Base-by-base conservation (phyloP, 257 asterid genomes). In the Salvia miltiorrhiza region DNA sequence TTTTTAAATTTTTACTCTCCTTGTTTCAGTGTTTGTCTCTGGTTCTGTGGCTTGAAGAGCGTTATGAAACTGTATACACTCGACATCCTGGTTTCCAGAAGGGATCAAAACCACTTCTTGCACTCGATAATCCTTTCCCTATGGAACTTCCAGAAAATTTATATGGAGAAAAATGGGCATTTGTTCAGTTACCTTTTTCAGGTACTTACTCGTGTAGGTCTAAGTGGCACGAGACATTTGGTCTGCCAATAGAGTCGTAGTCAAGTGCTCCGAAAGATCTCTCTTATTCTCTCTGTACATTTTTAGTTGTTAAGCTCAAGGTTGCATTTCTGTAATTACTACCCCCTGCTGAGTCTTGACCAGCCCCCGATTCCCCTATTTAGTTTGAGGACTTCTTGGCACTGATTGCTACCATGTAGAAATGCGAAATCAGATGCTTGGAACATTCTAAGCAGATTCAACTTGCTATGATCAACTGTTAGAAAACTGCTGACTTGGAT, bases 111-210 rank as follows among this genome's bases (percentile, higher is more conserved):
- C 92, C 95, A 24, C 83, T 90, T 61, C 81, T 88, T 65, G 65
- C 96, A 9, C 92, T 88, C 32, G 96, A 90, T 70, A 88, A 85
- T 78, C 96, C 97, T 40, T 93, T 90, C 82, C 98, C 97, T 7
- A 65, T 84, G 85, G 90, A 88, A 75, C 97, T 93, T 75, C 98
- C 98, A 0, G 96, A 93, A 75, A 87, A 85, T 70, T 80, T 90
- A 17, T 88, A 85, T 54, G 97, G 97, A 26, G 97, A 93, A 76
- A 87, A 90, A 78, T 93, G 97, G 96, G 96, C 97, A 33, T 90
- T 90, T 70, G 97, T 93, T 32, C 96, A 93, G 83, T 75, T 90
- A 67, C 98, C 97, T 2, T 87, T 87, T 65, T 81, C 97, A 76
- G 95, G 97, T 90, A 77, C 11, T 23, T 43, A 3, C 52, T 21